These are phyloP conservation scores for Entomortierella chlamydospora DNA, from an alignment of 192 early-diverging fungal species.

Conservation along the genomic window DNA sequence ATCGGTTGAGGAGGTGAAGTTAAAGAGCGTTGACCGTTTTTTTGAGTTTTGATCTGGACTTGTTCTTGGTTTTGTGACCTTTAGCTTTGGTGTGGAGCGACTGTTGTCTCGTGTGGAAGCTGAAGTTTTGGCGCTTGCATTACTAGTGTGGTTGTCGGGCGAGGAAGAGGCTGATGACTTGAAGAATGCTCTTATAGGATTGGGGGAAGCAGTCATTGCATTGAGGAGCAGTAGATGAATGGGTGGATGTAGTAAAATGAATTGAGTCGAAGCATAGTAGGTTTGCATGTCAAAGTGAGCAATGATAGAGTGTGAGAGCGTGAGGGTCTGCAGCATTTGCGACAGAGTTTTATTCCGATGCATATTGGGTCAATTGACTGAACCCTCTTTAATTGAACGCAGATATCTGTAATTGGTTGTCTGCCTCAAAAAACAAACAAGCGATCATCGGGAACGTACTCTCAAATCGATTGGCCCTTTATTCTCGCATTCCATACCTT, in stretches of 20 bases:
- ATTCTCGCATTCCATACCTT: background rate
- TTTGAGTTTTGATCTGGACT: slow-evolving; percentile 5
- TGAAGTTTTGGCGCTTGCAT: background rate
- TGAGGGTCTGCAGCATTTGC: background rate
- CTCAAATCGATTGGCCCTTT: background rate
- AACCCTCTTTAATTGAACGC: too few relatives aligned
- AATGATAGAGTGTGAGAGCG: background rate
- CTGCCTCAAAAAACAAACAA: background rate
- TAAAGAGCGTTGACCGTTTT: slow-evolving; percentile 3
- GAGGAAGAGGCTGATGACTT: background rate
- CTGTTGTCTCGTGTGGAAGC: too few relatives aligned
- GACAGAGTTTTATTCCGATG: background rate
- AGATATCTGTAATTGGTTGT: background rate
- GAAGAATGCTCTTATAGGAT: slow-evolving; percentile 14
- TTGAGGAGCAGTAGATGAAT: background rate
- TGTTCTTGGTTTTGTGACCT: slow-evolving; percentile 19
- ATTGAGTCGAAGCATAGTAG: background rate
- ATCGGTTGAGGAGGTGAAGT: background rate
- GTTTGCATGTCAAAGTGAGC: background rate
- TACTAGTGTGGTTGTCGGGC: background rate
- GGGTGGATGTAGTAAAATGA: background rate
- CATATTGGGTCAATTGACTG: too few relatives aligned
- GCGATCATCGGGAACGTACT: slow-evolving; percentile 2
- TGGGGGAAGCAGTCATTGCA: slow-evolving; percentile 12
- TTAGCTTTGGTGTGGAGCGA: slow-evolving; percentile 1